Percentiles rank a stretch among this genome's conserved stretches.
These are phyloP conservation scores for Arxiozyma heterogenica DNA, from an alignment of 1,139 yeast genomes.

Conservation along the genomic window DNA sequence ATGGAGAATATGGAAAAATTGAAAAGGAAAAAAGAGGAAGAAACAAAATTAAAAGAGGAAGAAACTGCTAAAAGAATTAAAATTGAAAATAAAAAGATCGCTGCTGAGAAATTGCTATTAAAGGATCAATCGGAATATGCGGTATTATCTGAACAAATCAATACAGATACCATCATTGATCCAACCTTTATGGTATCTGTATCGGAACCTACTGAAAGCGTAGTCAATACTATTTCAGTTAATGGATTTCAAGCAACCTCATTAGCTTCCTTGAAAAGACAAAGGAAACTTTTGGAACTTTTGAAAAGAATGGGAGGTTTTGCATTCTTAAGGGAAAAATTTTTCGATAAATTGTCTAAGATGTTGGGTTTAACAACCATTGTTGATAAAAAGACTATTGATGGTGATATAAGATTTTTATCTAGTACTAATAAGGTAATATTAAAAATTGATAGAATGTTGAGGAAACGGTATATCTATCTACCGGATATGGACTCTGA, in stretches of 20 bases:
- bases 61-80: slow-evolving; percentile 1
- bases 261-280: slow-evolving; percentile 27
- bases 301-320: slow-evolving; percentile 26
- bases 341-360: slow-evolving; percentile 25
- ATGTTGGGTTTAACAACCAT: slow-evolving; percentile 23
- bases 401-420: slow-evolving; percentile 26
- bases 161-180: neutral
- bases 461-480: slow-evolving; percentile 18
- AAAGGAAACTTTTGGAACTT: slow-evolving; percentile 26
- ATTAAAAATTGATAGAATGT: slow-evolving; percentile 14
- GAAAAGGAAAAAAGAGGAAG: neutral
- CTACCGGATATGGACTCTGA: slow-evolving; percentile 20
- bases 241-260: slow-evolving; percentile 30
- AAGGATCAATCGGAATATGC: neutral
- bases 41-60: neutral
- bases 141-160: neutral
- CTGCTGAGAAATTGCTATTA: neutral
- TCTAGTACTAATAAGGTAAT: slow-evolving; percentile 18
- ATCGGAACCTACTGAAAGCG: neutral
- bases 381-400: slow-evolving; percentile 28
- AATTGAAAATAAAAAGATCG: neutral
- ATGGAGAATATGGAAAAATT: slow-evolving; percentile 5
- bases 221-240: slow-evolving; percentile 10
- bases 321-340: slow-evolving; percentile 23
- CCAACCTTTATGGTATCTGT: neutral